A percentile compares a stretch with the other conserved stretches of the same genome.
Conservation (phyloP, 176 grass and related monocot species). For the Elymus sibiricus region DNA sequence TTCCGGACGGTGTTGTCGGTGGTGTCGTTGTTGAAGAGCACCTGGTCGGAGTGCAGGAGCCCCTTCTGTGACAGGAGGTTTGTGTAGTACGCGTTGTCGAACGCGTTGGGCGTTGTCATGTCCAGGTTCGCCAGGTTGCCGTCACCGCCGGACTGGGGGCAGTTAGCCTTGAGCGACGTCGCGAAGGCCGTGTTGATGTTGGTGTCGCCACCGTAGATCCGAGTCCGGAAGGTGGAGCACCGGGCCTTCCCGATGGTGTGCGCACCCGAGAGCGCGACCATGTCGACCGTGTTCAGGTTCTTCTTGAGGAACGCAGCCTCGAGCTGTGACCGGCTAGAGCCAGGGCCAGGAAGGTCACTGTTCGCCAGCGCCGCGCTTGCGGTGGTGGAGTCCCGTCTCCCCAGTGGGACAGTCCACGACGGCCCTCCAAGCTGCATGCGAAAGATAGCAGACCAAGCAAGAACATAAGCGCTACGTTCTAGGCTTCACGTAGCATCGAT, state of each 20-base stretch:
- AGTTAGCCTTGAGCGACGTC: constrained; percentile 37
- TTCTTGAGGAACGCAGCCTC: background rate
- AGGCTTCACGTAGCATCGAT: background rate
- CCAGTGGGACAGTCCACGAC: constrained; percentile 35
- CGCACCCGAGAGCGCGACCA: constrained; percentile 24
- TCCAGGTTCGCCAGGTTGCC: background rate
- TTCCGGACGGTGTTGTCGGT: background rate
- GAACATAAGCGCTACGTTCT: background rate
- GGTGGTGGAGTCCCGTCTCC: constrained; percentile 35
- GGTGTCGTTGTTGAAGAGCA: background rate
- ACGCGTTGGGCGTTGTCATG: background rate
- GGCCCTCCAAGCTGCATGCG: constrained; percentile 32
- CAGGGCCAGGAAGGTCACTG: background rate
- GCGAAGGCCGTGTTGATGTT: constrained; percentile 45
- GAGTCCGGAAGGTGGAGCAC: constrained; percentile 32
- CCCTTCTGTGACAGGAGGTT: background rate
- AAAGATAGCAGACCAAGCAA: background rate
- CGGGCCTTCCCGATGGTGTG: constrained; percentile 65
- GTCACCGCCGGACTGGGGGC: background rate
- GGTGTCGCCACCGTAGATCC: constrained; percentile 41
- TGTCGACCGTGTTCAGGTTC: background rate
- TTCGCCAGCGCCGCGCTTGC: background rate
- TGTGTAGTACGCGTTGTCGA: constrained; percentile 5
- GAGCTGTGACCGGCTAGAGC: background rate
- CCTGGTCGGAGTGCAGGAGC: background rate